Conservation (phyloP, 305 asterid species). For the Striga hermonthica region DNA sequence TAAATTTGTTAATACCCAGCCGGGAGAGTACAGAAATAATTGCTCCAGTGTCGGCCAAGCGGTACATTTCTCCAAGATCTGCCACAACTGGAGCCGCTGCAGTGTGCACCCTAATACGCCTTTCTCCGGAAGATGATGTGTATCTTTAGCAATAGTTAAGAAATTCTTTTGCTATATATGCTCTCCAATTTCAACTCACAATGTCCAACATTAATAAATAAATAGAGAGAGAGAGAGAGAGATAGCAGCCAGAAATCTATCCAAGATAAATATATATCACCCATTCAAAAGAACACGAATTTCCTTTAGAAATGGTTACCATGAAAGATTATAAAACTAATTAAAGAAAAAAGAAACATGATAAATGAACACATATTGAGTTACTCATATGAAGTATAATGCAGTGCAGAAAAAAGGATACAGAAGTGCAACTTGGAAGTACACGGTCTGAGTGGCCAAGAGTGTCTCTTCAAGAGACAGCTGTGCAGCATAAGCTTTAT, state of each 20-base stretch:
- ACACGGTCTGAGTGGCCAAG: slow-evolving; percentile 66
- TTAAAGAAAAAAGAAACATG: no score
- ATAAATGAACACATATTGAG: no score
- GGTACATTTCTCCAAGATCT: slow-evolving; percentile 91
- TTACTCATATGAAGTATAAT: no score
- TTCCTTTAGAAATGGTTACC: no score
- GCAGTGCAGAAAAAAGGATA: slow-evolving; percentile 72
- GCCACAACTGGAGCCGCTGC: slow-evolving; percentile 96
- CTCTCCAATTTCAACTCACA: no score
- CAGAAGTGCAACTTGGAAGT: slow-evolving; percentile 85
- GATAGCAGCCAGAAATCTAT: not conserved
- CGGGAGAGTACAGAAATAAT: slow-evolving; percentile 73
- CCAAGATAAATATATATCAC: no score
- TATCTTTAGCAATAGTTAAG: slow-evolving; percentile 44
- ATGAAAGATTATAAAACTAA: no score
- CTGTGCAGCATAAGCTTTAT: slow-evolving; percentile 91
- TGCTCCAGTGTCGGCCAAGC: slow-evolving; percentile 89
- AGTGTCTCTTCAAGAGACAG: slow-evolving; percentile 81
- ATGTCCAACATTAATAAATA: not conserved
- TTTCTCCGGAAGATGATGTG: slow-evolving; percentile 94
- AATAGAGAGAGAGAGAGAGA: not conserved
- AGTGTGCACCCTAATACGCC: slow-evolving; percentile 97
- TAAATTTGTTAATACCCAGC: slow-evolving; percentile 58
- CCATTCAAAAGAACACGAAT: no score
- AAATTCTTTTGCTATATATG: no score